Conservation (phyloP, 2,329 filamentous ascomycete genomes). For the Scedosporium dehoogii region DNA sequence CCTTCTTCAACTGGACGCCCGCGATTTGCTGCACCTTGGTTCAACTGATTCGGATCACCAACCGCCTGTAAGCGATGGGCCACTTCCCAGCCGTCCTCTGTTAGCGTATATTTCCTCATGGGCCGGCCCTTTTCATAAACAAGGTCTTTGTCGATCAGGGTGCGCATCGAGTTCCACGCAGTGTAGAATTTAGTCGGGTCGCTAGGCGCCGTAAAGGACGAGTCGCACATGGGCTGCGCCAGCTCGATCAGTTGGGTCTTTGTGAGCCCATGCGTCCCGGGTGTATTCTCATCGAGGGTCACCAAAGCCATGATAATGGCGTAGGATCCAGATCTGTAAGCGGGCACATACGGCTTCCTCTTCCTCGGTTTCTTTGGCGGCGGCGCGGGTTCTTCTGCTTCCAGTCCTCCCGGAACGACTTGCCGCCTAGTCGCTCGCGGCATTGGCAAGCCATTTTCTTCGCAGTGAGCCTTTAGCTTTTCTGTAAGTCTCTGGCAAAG, state of each 20-base stretch:
- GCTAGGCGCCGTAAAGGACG: slow-evolving; percentile 59
- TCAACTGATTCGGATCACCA: slow-evolving; percentile 8
- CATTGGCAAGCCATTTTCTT: slow-evolving; percentile 57
- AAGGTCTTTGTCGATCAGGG: slow-evolving; percentile 60
- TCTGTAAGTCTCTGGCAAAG: slow-evolving; percentile 61
- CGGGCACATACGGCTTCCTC: slow-evolving; percentile 60
- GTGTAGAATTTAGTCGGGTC: slow-evolving; percentile 65
- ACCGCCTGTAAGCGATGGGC: slow-evolving; percentile 47
- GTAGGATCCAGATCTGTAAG: slow-evolving; percentile 63
- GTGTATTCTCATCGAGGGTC: slow-evolving; percentile 42
- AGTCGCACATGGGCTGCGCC: slow-evolving; percentile 62
- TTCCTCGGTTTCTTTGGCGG: slow-evolving; percentile 49
- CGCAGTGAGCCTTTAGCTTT: slow-evolving; percentile 48
- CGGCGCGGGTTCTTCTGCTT: slow-evolving; percentile 13
- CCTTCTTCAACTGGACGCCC: not conserved
- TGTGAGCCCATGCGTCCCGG: slow-evolving; percentile 42
- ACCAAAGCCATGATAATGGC: slow-evolving; percentile 60
- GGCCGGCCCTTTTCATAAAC: slow-evolving; percentile 64
- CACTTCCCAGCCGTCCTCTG: slow-evolving; percentile 70
- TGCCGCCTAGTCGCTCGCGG: slow-evolving; percentile 42
- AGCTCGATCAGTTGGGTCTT: slow-evolving; percentile 59
- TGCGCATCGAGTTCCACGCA: slow-evolving; percentile 78
- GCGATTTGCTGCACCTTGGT: not conserved
- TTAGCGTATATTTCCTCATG: slow-evolving; percentile 57
- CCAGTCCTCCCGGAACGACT: slow-evolving; percentile 25